A percentile compares a stretch with the other conserved stretches of the same genome.
phyloP scores from a whole-genome alignment of 2,329 filamentous ascomycete species.

The Akanthomyces lecanii region DNA sequence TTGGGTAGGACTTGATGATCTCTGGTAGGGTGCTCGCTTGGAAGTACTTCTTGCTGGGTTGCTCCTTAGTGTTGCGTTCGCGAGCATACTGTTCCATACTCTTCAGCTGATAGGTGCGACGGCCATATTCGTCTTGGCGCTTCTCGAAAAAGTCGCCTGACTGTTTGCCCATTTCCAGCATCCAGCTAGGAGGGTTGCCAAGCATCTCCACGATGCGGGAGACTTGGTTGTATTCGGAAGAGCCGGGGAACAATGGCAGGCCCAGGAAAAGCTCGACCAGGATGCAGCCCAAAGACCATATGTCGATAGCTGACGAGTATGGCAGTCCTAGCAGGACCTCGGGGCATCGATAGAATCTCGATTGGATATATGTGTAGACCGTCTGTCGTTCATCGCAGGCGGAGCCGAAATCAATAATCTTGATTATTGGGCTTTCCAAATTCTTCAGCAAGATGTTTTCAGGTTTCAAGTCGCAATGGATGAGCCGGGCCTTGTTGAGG shows the following conservation, averaged over 20 bases:
- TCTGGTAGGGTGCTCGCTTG: constrained; percentile 89
- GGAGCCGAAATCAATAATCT: constrained; percentile 98
- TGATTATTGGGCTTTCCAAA: constrained; percentile 97
- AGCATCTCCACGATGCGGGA: constrained; percentile 98
- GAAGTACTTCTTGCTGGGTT: constrained; percentile 99
- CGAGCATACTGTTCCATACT: constrained; percentile 97
- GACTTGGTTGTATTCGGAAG: constrained; percentile 98
- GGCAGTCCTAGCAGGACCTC: constrained; percentile 93
- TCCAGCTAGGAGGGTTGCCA: constrained; percentile 93
- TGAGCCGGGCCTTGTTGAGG: constrained; percentile 91
- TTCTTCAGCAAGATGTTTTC: constrained; percentile 98
- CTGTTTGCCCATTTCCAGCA: constrained; percentile 98
- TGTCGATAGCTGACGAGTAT: constrained; percentile 97
- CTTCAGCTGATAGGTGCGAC: constrained; percentile 87
- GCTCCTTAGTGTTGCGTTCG: constrained; percentile 94
- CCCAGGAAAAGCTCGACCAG: constrained; percentile 96
- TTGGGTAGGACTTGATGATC: constrained; percentile 95
- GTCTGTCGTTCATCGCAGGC: constrained; percentile 98
- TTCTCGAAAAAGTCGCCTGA: constrained; percentile 97
- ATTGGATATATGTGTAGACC: constrained; percentile 99
- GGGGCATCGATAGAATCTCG: constrained; percentile 93
- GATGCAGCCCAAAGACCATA: constrained; percentile 99
- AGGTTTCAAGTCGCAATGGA: constrained; percentile 96
- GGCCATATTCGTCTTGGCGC: constrained; percentile 81
- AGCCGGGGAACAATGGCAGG: constrained; percentile 89